Base-by-base conservation (phyloP, 352 stramenopile species). In the Phytophthora pluvialis region DNA sequence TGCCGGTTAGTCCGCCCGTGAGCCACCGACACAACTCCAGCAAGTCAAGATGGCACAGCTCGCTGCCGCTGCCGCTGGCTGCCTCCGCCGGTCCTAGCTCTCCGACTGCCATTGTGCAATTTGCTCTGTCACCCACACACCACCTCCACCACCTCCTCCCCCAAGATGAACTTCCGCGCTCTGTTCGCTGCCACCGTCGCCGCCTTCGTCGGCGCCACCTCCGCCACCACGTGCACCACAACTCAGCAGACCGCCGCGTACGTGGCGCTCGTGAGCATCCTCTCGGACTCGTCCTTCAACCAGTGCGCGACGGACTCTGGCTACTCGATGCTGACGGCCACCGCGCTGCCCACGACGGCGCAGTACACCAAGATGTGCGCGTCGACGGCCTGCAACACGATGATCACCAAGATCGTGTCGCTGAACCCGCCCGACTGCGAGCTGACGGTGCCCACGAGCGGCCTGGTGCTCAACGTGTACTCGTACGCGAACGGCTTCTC, bases 391-490 rank as follows among this genome's bases (percentile, higher is more conserved):
- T 73, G 59, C 54, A 36, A 66, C n/a, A 50, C 18, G 12, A 64
- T 70, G 59, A 69, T 73, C 46, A 50, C n/a, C n/a, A n/a, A n/a
- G n/a, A n/a, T 71, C 55, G 21, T 75, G 15, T 46, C 48, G 43
- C 67, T 75, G 1, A 67, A 60, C 60, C 44, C 67, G 18, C 61
- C 67, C 18, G 50, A 75, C 67, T 75, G 67, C 46, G 67, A 71
- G 16, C 61, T 75, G 36, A 70, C 62, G 44, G 62, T 75, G 26
- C 65, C 65, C 4, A 73, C 59, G 16, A 71, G 67, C 49, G 65
- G 65, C 21, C 59, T 73, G 18, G 65, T 62, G 40, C 36, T 75
- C 29, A 71, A 75, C 54, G 61, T 75, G 10, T 64, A 74, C 55
- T 51, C 43, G 56, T 64, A 67, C 47, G 67, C 60, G 21, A 75